Base-by-base conservation (phyloP, 192 early-diverging fungal genomes). In the Coemansia asiatica region DNA sequence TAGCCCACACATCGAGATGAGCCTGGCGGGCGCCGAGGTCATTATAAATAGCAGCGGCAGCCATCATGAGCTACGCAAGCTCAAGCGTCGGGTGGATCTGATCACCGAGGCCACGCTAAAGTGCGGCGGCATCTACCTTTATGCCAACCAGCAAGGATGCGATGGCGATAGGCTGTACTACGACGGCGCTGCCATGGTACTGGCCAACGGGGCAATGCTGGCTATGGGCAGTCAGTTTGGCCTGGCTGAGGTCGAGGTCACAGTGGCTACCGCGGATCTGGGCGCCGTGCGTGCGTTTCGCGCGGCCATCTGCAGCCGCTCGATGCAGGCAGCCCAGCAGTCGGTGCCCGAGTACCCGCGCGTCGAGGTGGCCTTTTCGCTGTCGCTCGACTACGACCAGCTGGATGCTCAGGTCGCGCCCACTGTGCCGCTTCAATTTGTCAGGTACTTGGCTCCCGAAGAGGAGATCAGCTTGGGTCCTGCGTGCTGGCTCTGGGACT, bases 401-500 rank as follows among this genome's bases (percentile, higher is more conserved):
- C 62, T 88, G 6, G 72, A 74, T 6, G 48, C 56, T 54, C 26
- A 22, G 3, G 67, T 65, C 9, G 21, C 23, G 1, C 60, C 70
- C 8, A 66, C 71, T 26, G 31, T 31, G 21, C 89, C 88, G 13
- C 83, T 87, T 0, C 50, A 75, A 4, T 33, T 69, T 5, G 73
- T 82, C 8, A 68, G 73, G 26, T 92, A 88, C 67, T 91, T 92
- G 48, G 82, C 84, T 0, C 92, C 95, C 0, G 90, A 90, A 33
- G 91, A 98, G 73, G 97, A 98, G 67, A 96, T 98, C 53, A 90
- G 85, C 12, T 67, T 92, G 55, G 95, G 96, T 16, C 96, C 96
- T 22, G 95, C 97, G 2, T 98, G 97, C 84, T 99, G 97, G 97
- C 85, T 99, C 22, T 99, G 97, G 97, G 97, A 99, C 74, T 99